Evolutionary conservation across 1,284 basidiomycete species (phyloP), one percentile per base, ranked within the genome.

Genomic region (Veloboletus limbatus): DNA sequence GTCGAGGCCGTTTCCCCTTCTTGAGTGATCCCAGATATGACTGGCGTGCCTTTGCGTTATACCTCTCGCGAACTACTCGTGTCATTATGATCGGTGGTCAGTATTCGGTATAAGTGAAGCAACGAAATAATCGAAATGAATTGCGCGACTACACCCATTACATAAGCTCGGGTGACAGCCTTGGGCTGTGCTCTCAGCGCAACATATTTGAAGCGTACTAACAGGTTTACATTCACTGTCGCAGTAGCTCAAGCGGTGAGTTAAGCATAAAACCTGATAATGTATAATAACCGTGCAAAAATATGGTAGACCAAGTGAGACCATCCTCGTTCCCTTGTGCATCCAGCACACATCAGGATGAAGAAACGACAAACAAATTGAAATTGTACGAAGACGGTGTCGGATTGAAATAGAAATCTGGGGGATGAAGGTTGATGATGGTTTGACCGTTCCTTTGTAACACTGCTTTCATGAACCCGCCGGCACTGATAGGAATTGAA

Each of bases 1-100:
- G 60, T 35, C 37, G 36, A 28, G 39, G 30, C n/a, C 34, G 48
- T 54, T 59, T 70, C 39, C 76, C 70, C 48, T 78, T 81, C 67
- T 82, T 84, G 56, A 77, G 76, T 44, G 67, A 63, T 13, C 80
- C 78, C 9, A 73, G 69, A 17, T 68, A 68, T n/a, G 81, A 81
- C 40, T 74, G 73, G 36, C 86, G 76, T 10, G 82, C 85, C 56
- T 76, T 83, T 4, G 78, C 72, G 57, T 87, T 88, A 57, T 76
- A 76, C 34, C 72, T 62, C 54, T 73, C 70, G 50, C 60, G 65
- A 35, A 44, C 53, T 40, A 44, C 53, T 40, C 58, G 69, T 40
- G 62, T 69, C 73, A 75, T 75, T 11, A 11, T 7, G 35, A 30
- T 34, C 11, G 24, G 13, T 25, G 11, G 22, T 32, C 10, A 26